Base-by-base conservation (phyloP, 2,329 filamentous ascomycete genomes). In the Thelonectria discophora region DNA sequence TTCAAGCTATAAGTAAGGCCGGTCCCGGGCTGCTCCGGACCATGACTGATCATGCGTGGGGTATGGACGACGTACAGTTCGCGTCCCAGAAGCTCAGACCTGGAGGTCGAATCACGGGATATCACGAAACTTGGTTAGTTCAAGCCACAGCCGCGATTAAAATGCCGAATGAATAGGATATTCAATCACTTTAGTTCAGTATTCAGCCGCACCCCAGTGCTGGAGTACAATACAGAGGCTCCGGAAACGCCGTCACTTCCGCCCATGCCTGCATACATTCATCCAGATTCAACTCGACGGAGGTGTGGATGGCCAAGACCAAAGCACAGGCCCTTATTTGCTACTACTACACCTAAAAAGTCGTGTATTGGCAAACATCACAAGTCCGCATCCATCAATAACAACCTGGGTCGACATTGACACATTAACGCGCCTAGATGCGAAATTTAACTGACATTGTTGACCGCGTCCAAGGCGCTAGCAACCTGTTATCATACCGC, bases 371-470 rank as follows among this genome's bases (percentile, higher is more conserved):
- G 58, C 57, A 55, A 62, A 43, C 20, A 55, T 32, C 45, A 43
- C 24, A 45, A 47, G 21, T 47, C 45, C 45, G 18, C 20, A 24
- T 46, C 58, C 52, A 45, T 46, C 24, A 64, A 51, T 32, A 51
- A 52, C 49, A 68, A 65, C 58, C 66, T 62, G 68, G 30, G 66
- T 60, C 50, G 66, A 68, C 68, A 69, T 60, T 32, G 51, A 62
- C 58, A 49, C 32, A 42, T 30, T 13, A 27, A 30, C 45, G 43
- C 55, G 45, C 34, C 37, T 34, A 47, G 32, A 55, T 32, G 50
- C 50, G 42, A 37, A 37, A 12, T 37, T 37, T 37, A 37, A 37
- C 34, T 37, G 34, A 15, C 34, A 37, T 37, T 37, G 34, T 15
- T 37, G 3, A 8, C 15, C 11, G 11, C 10, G 15, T 37, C 34